These are phyloP conservation scores for Schwanniomyces occidentalis DNA, from an alignment of 805 yeast species.

Conservation along the genomic window DNA sequence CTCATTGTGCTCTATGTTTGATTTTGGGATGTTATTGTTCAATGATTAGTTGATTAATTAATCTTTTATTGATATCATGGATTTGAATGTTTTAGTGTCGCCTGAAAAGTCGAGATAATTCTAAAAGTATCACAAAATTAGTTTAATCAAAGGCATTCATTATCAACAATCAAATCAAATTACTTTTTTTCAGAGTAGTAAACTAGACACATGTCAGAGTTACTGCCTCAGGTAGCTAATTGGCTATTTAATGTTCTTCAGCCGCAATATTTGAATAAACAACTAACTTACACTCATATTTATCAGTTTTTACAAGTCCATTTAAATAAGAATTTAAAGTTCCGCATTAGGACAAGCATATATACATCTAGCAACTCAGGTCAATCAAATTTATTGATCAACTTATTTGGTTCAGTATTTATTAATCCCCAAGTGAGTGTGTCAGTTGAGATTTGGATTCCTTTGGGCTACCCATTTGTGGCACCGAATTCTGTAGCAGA, in stretches of 20 bases:
- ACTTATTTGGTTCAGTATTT: constrained; percentile 60
- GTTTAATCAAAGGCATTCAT: not conserved
- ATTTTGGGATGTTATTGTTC: too few relatives aligned
- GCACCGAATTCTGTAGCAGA: constrained; percentile 9
- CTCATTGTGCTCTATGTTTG: constrained; percentile 17
- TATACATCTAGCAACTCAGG: constrained; percentile 57
- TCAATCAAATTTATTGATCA: constrained; percentile 55
- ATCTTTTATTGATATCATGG: not conserved
- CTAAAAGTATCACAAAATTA: constrained; percentile 2
- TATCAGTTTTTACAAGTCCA: constrained; percentile 52
- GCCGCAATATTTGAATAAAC: constrained; percentile 59
- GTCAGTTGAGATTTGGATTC: constrained; percentile 77
- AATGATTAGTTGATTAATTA: not conserved
- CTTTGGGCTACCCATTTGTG: constrained; percentile 62
- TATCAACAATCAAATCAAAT: too few relatives aligned
- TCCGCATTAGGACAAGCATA: constrained; percentile 68
- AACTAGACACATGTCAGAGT: constrained; percentile 26
- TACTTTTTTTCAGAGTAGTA: too few relatives aligned
- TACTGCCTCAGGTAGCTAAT: constrained; percentile 33
- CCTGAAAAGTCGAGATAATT: not conserved
- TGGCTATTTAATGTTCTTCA: constrained; percentile 44
- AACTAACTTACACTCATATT: constrained; percentile 61
- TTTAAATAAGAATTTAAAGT: constrained; percentile 34
- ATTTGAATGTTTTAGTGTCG: not conserved
- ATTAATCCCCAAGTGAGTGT: constrained; percentile 20